Evolutionary conservation across 768 basidiomycete genomes (phyloP), one percentile per base, ranked within the genome.

Genomic region (Tylopilus sp.): DNA sequence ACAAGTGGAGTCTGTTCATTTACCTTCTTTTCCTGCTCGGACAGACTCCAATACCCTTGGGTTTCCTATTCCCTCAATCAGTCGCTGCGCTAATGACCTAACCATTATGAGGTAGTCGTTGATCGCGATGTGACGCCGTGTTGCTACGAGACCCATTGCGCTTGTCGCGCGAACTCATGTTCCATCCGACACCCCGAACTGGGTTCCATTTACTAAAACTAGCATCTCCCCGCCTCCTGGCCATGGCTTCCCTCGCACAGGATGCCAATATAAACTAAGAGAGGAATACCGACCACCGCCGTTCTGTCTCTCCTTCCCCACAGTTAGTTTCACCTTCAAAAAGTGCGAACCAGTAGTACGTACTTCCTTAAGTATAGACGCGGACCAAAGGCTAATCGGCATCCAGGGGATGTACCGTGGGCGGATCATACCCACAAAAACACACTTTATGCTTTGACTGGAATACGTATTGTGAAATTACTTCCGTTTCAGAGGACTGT

Each of bases 401-500:
- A 12, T 31, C 13, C 46, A 47, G 17, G 25, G 7, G 35, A 42
- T 66, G 47, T 50, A 47, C 51, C 35, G 31, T 20, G 18, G 35
- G 21, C 40, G 7, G 31, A 69, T 66, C 50, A 72, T 57, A 18
- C 64, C 57, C 48, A n/a, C 33, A 60, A 25, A 39, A 39, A 21
- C 20, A 12, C 20, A 39, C 38, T 21, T 21, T 12, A 35, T 17
- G 15, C 33, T 35, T 35, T 35, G 15, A 35, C 6, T 15, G 15
- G 11, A 35, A 13, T 17, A 35, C 15, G 17, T 1, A 35, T 60
- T 71, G 22, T 63, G 60, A 15, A 35, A 64, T 38, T 18, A 71
- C 63, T 57, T 64, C 69, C 52, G 65, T 69, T 52, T 50, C 62
- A 10, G 68, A 59, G 12, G 11, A 64, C 59, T 18, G 41, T n/a